phyloP scores from a whole-genome alignment of 2,329 filamentous ascomycete genomes.

The Nemania abortiva region DNA sequence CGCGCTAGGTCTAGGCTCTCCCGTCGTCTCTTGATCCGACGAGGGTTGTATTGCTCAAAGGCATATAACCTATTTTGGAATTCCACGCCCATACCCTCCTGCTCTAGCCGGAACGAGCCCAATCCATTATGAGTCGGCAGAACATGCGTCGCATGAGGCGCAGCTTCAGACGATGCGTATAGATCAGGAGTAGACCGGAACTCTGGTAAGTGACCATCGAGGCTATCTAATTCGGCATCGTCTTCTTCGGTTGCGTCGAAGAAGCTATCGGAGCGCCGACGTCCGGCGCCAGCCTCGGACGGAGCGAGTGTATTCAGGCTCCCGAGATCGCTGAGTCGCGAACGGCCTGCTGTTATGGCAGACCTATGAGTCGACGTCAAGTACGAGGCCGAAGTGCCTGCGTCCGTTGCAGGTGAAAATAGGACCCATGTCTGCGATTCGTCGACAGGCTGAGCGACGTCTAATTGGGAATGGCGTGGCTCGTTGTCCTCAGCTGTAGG shows the following conservation, averaged over 20 bases:
- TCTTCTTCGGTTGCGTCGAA: slow-evolving; percentile 61
- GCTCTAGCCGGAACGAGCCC: slow-evolving; percentile 81
- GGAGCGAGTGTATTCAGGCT: slow-evolving; percentile 78
- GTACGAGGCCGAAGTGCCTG: slow-evolving; percentile 69
- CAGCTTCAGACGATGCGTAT: slow-evolving; percentile 56
- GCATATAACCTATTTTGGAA: slow-evolving; percentile 89
- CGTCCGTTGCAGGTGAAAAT: slow-evolving; percentile 80
- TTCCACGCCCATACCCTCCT: slow-evolving; percentile 63
- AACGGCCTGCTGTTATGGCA: slow-evolving; percentile 75
- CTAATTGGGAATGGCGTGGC: slow-evolving; percentile 52
- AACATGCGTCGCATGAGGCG: slow-evolving; percentile 73
- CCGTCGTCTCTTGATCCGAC: slow-evolving; percentile 67
- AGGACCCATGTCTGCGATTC: slow-evolving; percentile 96
- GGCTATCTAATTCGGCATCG: slow-evolving; percentile 86
- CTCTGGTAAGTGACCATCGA: slow-evolving; percentile 91
- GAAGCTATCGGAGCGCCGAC: slow-evolving; percentile 55
- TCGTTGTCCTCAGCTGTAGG: slow-evolving; percentile 56
- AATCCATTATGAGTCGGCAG: slow-evolving; percentile 94
- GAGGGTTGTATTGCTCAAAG: slow-evolving; percentile 87
- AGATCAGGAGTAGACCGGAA: slow-evolving; percentile 74
- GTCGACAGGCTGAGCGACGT: slow-evolving; percentile 61
- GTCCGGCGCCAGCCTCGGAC: slow-evolving; percentile 65
- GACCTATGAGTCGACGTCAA: slow-evolving; percentile 75
- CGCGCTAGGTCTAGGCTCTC: slow-evolving; percentile 66
- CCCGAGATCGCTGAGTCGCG: slow-evolving; percentile 82